Evolutionary conservation across 208 protist genomes (phyloP).

Genomic region (Zelonia costaricensis): DNA sequence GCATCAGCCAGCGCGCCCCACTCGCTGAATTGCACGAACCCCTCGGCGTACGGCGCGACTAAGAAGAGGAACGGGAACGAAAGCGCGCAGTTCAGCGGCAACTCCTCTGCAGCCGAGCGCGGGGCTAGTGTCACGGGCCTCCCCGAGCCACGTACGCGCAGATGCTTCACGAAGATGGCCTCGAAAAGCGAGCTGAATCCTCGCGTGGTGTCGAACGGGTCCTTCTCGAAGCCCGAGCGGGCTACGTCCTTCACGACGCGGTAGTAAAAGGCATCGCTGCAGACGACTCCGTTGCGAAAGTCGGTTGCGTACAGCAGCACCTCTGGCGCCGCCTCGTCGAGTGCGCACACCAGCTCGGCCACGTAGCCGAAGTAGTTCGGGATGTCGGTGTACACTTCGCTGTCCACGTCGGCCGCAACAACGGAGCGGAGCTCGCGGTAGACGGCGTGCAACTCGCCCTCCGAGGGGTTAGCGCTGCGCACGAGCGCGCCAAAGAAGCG

Average conservation of each 20-base stretch:
- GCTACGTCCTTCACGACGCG: slow-evolving; percentile 56
- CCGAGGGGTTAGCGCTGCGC: slow-evolving; percentile 10
- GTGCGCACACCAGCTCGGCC: slow-evolving; percentile 59
- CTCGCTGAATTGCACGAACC: slow-evolving; percentile 58
- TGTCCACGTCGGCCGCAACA: slow-evolving; percentile 44
- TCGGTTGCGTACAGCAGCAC: slow-evolving; percentile 18
- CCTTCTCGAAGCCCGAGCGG: slow-evolving; percentile 49
- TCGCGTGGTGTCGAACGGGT: slow-evolving; percentile 45
- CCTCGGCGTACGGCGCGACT: slow-evolving; percentile 66
- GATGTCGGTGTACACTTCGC: slow-evolving; percentile 76
- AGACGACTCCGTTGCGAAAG: slow-evolving; percentile 24
- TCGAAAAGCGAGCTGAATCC: slow-evolving; percentile 74
- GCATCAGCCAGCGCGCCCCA: slow-evolving; percentile 22
- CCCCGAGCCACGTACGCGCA: slow-evolving; percentile 9
- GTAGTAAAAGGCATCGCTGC: slow-evolving; percentile 69
- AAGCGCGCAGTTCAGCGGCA: slow-evolving; percentile 27
- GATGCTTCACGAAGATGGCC: slow-evolving; percentile 60
- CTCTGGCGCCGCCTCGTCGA: slow-evolving; percentile 32
- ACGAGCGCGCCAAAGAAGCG: slow-evolving; percentile 61
- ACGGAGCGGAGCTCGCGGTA: slow-evolving; percentile 42
- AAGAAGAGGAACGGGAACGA: slow-evolving; percentile 79
- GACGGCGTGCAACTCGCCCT: slow-evolving; percentile 26
- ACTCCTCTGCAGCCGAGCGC: background rate
- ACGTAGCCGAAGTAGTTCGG: slow-evolving; percentile 81
- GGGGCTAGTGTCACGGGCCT: slow-evolving; percentile 5